These are phyloP conservation scores for Plantago rigida DNA, from an alignment of 305 asterid genomes.

Conservation along the genomic window DNA sequence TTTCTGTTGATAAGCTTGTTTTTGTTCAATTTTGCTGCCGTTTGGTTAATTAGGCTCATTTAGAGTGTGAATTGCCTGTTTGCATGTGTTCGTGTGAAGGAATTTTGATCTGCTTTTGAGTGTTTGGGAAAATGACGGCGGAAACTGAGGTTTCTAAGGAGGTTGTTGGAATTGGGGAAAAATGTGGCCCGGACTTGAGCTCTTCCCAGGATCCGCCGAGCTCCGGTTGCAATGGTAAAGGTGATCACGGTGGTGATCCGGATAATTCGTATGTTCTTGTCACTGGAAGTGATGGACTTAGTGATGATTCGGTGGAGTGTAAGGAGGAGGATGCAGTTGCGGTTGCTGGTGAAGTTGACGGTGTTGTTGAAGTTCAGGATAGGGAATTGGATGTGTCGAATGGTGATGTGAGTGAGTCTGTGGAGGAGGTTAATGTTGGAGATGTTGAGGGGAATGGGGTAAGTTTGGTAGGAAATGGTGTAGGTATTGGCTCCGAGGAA, in stretches of 20 bases:
- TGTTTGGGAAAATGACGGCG: conserved; percentile 32
- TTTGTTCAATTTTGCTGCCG: conserved; percentile 4
- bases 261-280: conserved; percentile 44
- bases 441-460: conserved; percentile 18
- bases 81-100: conserved; percentile 19
- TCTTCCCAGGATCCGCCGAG: conserved; percentile 31
- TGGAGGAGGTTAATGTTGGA: conserved; percentile 24
- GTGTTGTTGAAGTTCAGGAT: conserved; percentile 18
- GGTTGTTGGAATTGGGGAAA: conserved; percentile 30
- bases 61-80: conserved; percentile 20
- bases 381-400: conserved; percentile 23
- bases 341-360: conserved; percentile 19
- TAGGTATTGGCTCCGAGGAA: conserved; percentile 10
- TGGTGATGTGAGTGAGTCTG: conserved; percentile 17
- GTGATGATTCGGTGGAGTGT: conserved; percentile 20
- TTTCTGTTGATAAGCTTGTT: not conserved
- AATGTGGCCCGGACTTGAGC: conserved; percentile 31
- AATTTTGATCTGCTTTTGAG: conserved; percentile 25
- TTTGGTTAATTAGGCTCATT: conserved; percentile 14
- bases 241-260: conserved; percentile 29
- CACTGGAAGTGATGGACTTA: conserved; percentile 30
- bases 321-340: conserved; percentile 19
- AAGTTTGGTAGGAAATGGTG: conserved; percentile 17
- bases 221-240: conserved; percentile 30
- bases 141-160: conserved; percentile 36